Conservation (phyloP, 495 filamentous ascomycete genomes). For the Darksidea phi region DNA sequence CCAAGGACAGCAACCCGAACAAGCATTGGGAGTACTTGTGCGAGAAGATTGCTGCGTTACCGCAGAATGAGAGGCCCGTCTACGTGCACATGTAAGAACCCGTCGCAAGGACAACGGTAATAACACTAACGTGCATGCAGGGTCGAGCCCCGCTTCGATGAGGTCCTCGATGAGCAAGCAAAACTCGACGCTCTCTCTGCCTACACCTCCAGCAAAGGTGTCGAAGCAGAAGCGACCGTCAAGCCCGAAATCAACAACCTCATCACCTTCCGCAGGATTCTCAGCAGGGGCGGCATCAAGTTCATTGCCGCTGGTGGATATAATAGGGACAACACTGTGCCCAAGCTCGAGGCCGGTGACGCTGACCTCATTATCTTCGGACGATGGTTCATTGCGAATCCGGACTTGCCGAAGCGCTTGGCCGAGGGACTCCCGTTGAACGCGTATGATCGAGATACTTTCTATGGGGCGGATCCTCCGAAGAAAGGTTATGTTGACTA, state of each 20-base stretch:
- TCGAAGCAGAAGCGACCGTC: conserved; percentile 30
- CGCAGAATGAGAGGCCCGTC: conserved; percentile 17
- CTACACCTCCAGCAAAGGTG: conserved; percentile 20
- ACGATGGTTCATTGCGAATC: conserved; percentile 35
- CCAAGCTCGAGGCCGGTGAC: conserved; percentile 25
- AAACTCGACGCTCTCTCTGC: conserved; percentile 33
- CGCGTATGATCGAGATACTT: conserved; percentile 32
- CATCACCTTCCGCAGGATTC: conserved; percentile 22
- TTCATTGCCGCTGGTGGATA: conserved; percentile 34
- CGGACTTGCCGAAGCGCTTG: conserved; percentile 35
- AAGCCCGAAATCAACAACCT: conserved; percentile 19
- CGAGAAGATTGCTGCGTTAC: conserved; percentile 25
- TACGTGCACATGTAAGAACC: conserved; percentile 35
- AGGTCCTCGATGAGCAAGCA: conserved; percentile 34
- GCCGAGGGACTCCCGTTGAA: conserved; percentile 26
- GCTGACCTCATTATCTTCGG: conserved; percentile 35
- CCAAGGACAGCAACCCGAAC: conserved; percentile 32
- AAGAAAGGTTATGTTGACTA: conserved; percentile 35
- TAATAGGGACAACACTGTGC: conserved; percentile 33
- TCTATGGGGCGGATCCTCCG: conserved; percentile 33
- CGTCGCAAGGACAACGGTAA: neutral
- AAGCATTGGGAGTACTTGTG: conserved; percentile 33
- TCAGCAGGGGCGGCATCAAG: conserved; percentile 27
- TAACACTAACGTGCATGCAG: conserved; percentile 1
- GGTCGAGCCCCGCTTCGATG: conserved; percentile 36